Evolutionary conservation across 2,329 filamentous ascomycete species (phyloP).

Genomic region (Aspergillus calidoustus): DNA sequence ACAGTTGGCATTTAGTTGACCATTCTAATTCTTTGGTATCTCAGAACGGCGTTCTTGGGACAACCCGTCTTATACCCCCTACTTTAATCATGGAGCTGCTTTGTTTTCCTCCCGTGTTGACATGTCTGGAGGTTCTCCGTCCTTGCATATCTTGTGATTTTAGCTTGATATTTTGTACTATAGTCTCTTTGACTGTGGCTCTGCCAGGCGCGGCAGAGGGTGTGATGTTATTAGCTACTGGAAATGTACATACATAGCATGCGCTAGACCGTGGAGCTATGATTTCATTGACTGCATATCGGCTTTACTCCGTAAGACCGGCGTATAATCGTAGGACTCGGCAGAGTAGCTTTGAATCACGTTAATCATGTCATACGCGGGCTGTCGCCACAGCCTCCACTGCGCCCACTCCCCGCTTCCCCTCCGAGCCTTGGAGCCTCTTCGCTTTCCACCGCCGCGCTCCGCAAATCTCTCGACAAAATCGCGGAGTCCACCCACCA

Average conservation of each 20-base stretch:
- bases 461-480: conserved; percentile 12
- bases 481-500: conserved; percentile 6
- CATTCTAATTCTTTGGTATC: conserved; percentile 24
- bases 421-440: not conserved
- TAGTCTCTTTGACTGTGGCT: conserved; percentile 14
- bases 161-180: conserved; percentile 21
- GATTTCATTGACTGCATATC: conserved; percentile 21
- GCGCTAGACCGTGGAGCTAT: conserved; percentile 30
- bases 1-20: conserved; percentile 19
- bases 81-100: conserved; percentile 37
- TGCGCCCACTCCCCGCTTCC: conserved; percentile 8
- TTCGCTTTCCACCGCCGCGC: conserved; percentile 8
- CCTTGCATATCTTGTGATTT: conserved; percentile 23
- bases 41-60: conserved; percentile 33
- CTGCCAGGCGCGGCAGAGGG: conserved; percentile 8
- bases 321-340: not conserved
- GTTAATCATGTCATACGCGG: not conserved
- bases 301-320: not conserved
- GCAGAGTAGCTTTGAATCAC: not conserved
- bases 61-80: conserved; percentile 40
- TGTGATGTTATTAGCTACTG: conserved; percentile 23
- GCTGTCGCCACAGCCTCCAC: conserved; percentile 2
- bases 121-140: conserved; percentile 23
- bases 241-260: conserved; percentile 35
- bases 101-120: conserved; percentile 19